A percentile compares a stretch with the other conserved stretches of the same genome.
phyloP scores from a whole-genome alignment of 2,329 filamentous ascomycete genomes.

The Talaromyces amestolkiae region DNA sequence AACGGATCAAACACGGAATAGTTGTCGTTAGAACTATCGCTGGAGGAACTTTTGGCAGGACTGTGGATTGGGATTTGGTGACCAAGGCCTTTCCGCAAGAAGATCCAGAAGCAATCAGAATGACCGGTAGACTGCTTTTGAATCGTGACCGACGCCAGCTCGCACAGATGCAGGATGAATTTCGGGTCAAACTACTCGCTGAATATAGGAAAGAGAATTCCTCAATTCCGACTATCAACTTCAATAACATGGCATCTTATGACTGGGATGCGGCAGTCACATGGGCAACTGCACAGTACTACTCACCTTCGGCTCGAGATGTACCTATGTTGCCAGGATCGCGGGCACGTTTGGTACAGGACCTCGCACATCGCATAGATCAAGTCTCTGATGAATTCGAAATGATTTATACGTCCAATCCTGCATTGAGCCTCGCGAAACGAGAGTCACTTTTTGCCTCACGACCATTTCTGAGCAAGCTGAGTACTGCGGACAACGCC shows the following conservation, averaged over 20 bases:
- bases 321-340: conserved; percentile 45
- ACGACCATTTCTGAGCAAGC: conserved; percentile 22
- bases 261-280: conserved; percentile 48
- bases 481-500: conserved; percentile 21
- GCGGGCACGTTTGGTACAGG: conserved; percentile 40
- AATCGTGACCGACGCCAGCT: conserved; percentile 41
- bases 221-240: conserved; percentile 45
- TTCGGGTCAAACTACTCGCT: conserved; percentile 46
- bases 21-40: conserved; percentile 46
- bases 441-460: conserved; percentile 27
- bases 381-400: conserved; percentile 29
- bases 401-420: conserved; percentile 36
- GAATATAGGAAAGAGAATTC: conserved; percentile 42
- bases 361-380: conserved; percentile 43
- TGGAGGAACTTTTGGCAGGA: conserved; percentile 43
- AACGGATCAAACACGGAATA: conserved; percentile 43
- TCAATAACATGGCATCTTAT: conserved; percentile 43
- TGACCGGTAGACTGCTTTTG: conserved; percentile 38
- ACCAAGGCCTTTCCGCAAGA: conserved; percentile 41
- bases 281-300: conserved; percentile 46
- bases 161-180: conserved; percentile 45
- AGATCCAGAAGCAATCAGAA: conserved; percentile 38
- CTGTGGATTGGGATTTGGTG: conserved; percentile 48
- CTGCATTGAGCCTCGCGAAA: conserved; percentile 32
- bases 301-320: conserved; percentile 37